phyloP scores from a whole-genome alignment of 345 rosid species.

The Linum tenue region DNA sequence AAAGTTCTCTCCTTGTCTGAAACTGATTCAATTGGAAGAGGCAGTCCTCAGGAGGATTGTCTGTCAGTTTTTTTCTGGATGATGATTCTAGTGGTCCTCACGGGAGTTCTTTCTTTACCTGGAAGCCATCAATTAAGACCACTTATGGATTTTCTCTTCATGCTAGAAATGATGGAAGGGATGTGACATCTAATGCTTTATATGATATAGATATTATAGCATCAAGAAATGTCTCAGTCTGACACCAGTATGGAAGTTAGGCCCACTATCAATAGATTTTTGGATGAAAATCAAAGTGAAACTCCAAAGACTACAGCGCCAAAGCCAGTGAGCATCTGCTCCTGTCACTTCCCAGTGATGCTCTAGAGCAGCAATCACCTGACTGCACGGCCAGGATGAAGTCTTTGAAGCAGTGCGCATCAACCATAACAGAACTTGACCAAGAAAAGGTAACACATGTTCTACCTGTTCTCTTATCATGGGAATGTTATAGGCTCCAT shows the following conservation, averaged over 20 bases:
- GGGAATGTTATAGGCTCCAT: too few relatives aligned
- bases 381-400: conserved; percentile 63
- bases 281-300: conserved; percentile 35
- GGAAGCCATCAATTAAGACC: conserved; percentile 36
- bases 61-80: conserved; percentile 69
- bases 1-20: conserved; percentile 37
- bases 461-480: not conserved
- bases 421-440: conserved; percentile 54
- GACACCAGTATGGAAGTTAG: conserved; percentile 32
- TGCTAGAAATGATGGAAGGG: conserved; percentile 38
- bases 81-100: conserved; percentile 71
- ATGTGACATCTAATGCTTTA: conserved; percentile 30
- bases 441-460: conserved; percentile 48
- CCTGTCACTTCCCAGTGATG: conserved; percentile 69
- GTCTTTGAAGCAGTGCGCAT: conserved; percentile 69
- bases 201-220: conserved; percentile 25
- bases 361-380: conserved; percentile 63
- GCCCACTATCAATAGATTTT: conserved; percentile 27
- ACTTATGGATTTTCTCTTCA: conserved; percentile 44
- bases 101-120: conserved; percentile 51
- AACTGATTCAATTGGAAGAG: conserved; percentile 42
- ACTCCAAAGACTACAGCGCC: conserved; percentile 38
- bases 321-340: conserved; percentile 37
- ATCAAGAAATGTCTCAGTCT: conserved; percentile 34
- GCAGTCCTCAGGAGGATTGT: conserved; percentile 68